Conservation (phyloP, 139 green algal genomes). For the Haematococcus sp. region DNA sequence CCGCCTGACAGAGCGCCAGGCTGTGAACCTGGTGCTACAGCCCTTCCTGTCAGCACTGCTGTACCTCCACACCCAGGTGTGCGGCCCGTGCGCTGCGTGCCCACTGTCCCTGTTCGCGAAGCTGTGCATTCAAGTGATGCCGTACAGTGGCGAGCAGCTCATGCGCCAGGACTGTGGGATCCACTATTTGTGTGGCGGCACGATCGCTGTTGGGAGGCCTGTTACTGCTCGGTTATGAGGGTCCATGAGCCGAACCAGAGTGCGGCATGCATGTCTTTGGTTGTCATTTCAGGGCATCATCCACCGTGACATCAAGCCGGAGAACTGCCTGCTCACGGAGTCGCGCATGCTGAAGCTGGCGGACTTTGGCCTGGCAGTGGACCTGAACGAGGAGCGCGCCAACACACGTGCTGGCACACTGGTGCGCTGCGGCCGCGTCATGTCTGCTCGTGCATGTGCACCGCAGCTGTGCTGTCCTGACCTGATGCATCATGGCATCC, state of each 20-base stretch:
- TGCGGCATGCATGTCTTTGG: no score
- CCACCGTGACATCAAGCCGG: slow-evolving; percentile 24
- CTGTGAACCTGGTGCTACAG: slow-evolving; percentile 41
- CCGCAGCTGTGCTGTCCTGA: no score
- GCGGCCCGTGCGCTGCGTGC: not conserved
- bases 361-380: slow-evolving; percentile 46
- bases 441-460: no score
- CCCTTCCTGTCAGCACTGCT: slow-evolving; percentile 45
- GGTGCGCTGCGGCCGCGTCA: no score
- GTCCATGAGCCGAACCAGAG: no score
- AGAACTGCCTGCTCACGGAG: slow-evolving; percentile 15
- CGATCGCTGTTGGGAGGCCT: no score
- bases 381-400: slow-evolving; percentile 47
- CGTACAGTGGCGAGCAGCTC: not conserved
- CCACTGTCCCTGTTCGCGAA: not conserved
- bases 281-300: slow-evolving; percentile 24
- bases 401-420: slow-evolving; percentile 62
- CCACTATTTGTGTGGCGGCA: no score
- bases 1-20: slow-evolving; percentile 31
- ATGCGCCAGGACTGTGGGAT: no score
- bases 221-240: no score
- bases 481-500: no score
- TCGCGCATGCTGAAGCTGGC: slow-evolving; percentile 11
- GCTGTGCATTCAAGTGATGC: not conserved
- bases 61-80: slow-evolving; percentile 49